These are phyloP conservation scores for Hymenoscyphus albidus DNA, from an alignment of 2,329 filamentous ascomycete species.

Conservation along the genomic window DNA sequence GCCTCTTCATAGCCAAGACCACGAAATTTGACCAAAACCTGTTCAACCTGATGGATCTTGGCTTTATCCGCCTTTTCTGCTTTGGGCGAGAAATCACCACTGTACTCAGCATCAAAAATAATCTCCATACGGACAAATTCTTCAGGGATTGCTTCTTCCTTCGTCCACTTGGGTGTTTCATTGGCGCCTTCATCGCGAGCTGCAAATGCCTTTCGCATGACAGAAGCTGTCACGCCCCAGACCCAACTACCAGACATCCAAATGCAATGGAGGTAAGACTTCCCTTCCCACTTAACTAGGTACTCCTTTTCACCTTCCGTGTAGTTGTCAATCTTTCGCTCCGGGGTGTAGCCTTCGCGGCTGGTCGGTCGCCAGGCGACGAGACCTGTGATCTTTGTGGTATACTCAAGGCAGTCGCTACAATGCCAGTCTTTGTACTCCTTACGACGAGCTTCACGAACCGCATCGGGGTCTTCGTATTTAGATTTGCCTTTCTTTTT, in stretches of 20 bases:
- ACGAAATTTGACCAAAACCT: constrained; percentile 85
- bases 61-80: constrained; percentile 67
- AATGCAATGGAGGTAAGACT: constrained; percentile 75
- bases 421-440: constrained; percentile 80
- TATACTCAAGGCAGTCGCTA: constrained; percentile 64
- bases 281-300: constrained; percentile 78
- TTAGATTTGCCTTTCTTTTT: constrained; percentile 38
- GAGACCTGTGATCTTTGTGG: constrained; percentile 68
- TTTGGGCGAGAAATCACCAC: constrained; percentile 46
- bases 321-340: constrained; percentile 52
- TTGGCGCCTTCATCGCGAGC: constrained; percentile 62
- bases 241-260: constrained; percentile 94
- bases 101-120: constrained; percentile 76
- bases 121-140: constrained; percentile 85
- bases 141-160: constrained; percentile 78
- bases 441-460: constrained; percentile 59
- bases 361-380: constrained; percentile 82
- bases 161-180: constrained; percentile 62
- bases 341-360: constrained; percentile 50
- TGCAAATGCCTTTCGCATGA: constrained; percentile 71
- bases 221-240: constrained; percentile 60
- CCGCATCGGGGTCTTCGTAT: constrained; percentile 42
- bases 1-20: constrained; percentile 86
- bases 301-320: constrained; percentile 83
- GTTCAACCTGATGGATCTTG: constrained; percentile 67